Evolutionary conservation across 306 rosid species (phyloP).

Genomic region (Cyclanthera cordifolia): DNA sequence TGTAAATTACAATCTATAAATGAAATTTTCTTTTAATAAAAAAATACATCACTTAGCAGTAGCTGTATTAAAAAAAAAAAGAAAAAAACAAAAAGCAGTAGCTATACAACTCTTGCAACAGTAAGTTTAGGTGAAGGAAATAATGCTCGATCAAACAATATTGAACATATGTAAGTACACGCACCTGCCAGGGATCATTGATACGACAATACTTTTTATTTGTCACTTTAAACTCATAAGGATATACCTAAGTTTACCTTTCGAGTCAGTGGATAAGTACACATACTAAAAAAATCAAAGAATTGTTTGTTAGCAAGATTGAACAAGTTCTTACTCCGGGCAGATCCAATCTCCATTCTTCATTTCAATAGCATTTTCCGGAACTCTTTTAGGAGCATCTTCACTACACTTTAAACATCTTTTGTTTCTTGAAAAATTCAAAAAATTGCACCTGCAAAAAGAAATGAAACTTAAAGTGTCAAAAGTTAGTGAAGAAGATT

Average conservation of each 20-base stretch:
- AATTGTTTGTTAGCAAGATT: not conserved
- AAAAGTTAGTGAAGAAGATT: not conserved
- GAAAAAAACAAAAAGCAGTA: too few relatives aligned
- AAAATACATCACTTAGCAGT: too few relatives aligned
- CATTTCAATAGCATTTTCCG: slow-evolving; percentile 28
- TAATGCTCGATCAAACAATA: too few relatives aligned
- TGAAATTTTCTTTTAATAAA: too few relatives aligned
- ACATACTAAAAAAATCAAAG: not conserved
- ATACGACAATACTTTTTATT: not conserved
- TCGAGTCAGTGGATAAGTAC: not conserved
- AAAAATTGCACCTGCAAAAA: slow-evolving; percentile 53
- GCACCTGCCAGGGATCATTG: too few relatives aligned
- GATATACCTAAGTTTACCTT: not conserved
- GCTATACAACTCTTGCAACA: too few relatives aligned
- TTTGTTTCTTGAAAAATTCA: slow-evolving; percentile 59
- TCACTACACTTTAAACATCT: slow-evolving; percentile 52
- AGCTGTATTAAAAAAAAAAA: too few relatives aligned
- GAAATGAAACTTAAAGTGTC: too few relatives aligned
- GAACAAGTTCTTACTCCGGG: slow-evolving; percentile 41
- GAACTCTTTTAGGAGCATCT: slow-evolving; percentile 41
- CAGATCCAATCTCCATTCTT: slow-evolving; percentile 83
- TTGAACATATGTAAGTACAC: too few relatives aligned
- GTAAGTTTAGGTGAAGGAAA: too few relatives aligned
- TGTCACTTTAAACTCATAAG: not conserved
- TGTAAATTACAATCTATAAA: too few relatives aligned